Evolutionary conservation across 805 yeast species (phyloP).

Genomic region (Kluyveromyces wickerhamii): DNA sequence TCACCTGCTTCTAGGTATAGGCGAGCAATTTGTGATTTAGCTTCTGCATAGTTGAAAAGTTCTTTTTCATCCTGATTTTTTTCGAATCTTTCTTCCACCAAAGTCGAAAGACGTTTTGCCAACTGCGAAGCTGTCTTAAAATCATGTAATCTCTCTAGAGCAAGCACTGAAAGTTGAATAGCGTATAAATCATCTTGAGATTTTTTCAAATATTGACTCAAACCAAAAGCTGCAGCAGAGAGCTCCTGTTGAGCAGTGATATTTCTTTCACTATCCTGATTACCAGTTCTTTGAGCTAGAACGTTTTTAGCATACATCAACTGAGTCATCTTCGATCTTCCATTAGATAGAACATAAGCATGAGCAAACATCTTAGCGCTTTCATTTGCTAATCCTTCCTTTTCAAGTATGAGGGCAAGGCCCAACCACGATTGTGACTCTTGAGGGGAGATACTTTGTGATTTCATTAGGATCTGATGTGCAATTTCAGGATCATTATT

Average conservation of each 20-base stretch:
- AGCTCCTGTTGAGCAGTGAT: conserved; percentile 55
- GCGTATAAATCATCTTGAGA: conserved; percentile 53
- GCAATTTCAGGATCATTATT: conserved; percentile 68
- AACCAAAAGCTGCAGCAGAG: conserved; percentile 58
- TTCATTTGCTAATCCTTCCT: conserved; percentile 39
- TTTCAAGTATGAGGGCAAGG: conserved; percentile 57
- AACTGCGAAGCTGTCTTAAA: conserved; percentile 45
- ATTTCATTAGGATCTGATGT: conserved; percentile 57
- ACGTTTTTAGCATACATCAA: conserved; percentile 60
- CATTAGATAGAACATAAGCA: conserved; percentile 70
- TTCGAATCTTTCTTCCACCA: conserved; percentile 53
- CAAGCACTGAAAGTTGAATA: conserved; percentile 43
- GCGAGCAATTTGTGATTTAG: conserved; percentile 68
- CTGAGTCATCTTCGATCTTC: conserved; percentile 60
- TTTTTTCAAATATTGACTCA: conserved; percentile 54
- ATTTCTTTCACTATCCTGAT: conserved; percentile 43
- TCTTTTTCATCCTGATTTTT: conserved; percentile 40
- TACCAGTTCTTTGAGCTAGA: conserved; percentile 38
- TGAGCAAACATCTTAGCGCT: conserved; percentile 64
- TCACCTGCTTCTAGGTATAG: conserved; percentile 52
- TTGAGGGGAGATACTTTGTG: conserved; percentile 78
- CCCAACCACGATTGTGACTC: conserved; percentile 77
- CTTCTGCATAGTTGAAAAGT: conserved; percentile 44
- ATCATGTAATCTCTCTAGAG: conserved; percentile 64
- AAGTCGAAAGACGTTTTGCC: conserved; percentile 38